Conservation (phyloP, 2,329 filamentous ascomycete genomes). For the Dactylellina parvicollis region DNA sequence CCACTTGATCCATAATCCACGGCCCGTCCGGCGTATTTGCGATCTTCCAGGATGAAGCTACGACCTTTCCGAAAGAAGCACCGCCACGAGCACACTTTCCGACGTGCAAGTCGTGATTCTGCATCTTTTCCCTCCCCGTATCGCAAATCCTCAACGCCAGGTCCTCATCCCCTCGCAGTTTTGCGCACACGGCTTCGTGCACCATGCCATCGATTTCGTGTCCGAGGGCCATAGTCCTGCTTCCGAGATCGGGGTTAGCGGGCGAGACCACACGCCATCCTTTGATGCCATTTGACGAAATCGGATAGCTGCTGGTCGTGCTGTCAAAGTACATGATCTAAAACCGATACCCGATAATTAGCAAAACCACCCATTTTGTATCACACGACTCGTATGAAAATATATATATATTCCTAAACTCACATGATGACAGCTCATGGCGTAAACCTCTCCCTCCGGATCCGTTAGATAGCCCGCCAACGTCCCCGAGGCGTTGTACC, state of each 20-base stretch:
- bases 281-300: conserved; percentile 4
- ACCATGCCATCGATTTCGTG: conserved; percentile 40
- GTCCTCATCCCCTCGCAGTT: neutral
- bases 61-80: conserved; percentile 18
- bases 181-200: conserved; percentile 32
- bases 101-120: conserved; percentile 10
- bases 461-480: conserved; percentile 34
- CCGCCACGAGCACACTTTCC: neutral
- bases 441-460: conserved; percentile 15
- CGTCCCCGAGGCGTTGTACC: conserved; percentile 22
- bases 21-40: conserved; percentile 1
- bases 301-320: neutral
- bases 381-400: no score
- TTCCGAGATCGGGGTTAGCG: neutral
- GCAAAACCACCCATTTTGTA: no score
- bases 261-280: conserved; percentile 1
- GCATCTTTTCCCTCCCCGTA: conserved; percentile 9
- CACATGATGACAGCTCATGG: conserved; percentile 50
- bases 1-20: conserved; percentile 42
- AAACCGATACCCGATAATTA: neutral
- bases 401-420: neutral
- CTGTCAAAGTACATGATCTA: conserved; percentile 24
- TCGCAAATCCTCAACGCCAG: neutral
- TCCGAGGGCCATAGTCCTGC: neutral
- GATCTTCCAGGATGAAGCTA: conserved; percentile 39